Evolutionary conservation across 352 stramenopile species (phyloP).

Genomic region (Pythium rishiriense): DNA sequence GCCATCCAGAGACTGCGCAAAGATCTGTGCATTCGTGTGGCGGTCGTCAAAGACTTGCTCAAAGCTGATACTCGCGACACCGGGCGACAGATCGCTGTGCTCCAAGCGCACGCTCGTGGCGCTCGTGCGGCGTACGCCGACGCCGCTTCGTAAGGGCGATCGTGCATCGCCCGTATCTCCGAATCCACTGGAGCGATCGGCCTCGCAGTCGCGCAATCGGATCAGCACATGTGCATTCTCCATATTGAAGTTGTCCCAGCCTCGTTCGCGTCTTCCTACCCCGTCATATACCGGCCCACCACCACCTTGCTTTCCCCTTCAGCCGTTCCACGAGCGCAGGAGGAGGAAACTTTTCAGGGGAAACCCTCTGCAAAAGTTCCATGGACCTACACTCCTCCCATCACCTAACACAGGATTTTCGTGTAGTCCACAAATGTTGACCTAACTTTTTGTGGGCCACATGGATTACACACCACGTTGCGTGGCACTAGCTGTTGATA

Average conservation of each 20-base stretch:
- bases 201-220: constrained; percentile 30
- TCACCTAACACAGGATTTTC: not conserved
- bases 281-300: constrained; percentile 11
- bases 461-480: not conserved
- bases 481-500: not conserved
- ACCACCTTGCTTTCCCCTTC: not conserved
- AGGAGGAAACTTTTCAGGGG: not conserved
- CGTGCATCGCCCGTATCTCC: constrained; percentile 19
- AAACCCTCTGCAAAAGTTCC: not conserved
- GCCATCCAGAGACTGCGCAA: constrained; percentile 39
- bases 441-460: constrained; percentile 8
- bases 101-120: constrained; percentile 65
- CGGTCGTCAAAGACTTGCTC: constrained; percentile 63
- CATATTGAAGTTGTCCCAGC: constrained; percentile 12
- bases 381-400: constrained; percentile 12
- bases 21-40: constrained; percentile 43
- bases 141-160: not conserved
- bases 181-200: not conserved
- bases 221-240: constrained; percentile 60
- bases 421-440: not conserved
- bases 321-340: no score
- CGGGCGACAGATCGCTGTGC: constrained; percentile 74
- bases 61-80: constrained; percentile 76
- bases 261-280: not conserved
- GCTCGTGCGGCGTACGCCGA: constrained; percentile 60